Evolutionary conservation across 352 stramenopile genomes (phyloP), one percentile per base, ranked within the genome.

Genomic region (Phytopythium sindhum): DNA sequence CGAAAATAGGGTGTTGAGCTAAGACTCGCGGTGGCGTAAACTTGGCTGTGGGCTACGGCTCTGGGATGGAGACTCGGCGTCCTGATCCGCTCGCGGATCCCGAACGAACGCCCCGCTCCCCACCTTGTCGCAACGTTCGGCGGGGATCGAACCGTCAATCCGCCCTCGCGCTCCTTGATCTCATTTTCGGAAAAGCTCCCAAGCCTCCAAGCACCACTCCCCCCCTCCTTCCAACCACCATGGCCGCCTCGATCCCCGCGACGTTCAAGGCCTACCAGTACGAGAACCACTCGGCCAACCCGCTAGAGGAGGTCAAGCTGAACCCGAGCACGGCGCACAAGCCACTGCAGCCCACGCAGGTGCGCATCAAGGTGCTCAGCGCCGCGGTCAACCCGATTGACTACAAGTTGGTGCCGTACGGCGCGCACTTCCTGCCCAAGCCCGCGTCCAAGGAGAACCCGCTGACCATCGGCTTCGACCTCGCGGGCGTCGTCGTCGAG

Each of bases 381-480:
- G 66, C 66, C 1, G 50, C 65, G 33, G 58, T 78, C 7, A 81
- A 80, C 67, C 64, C 67, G n/a, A 56, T 67, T 26, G 73, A 80
- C 68, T 73, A 65, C 28, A 42, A 66, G 24, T 37, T 73, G 21
- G 44, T 78, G 0, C 26, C 33, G 24, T 56, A 55, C 3, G 68
- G 64, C 2, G 48, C 61, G 23, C 21, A 23, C 17, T 67, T 67
- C 50, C 63, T 61, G 6, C 67, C 67, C 58, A 68, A 54, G 48
- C 53, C 11, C 11, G 42, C 60, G 21, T 45, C 60, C 14, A 17
- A n/a, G 19, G 51, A 54, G 42, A 42, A 60, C 21, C 63, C 55
- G 44, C 51, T 55, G 33, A 35, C 42, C 5, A 41, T 62, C 21
- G 66, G 66, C 39, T 59, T 50, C 2, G 66, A 72, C 57, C 42